phyloP scores from a whole-genome alignment of 140 eudicot species.

The Senecio squalidus region DNA sequence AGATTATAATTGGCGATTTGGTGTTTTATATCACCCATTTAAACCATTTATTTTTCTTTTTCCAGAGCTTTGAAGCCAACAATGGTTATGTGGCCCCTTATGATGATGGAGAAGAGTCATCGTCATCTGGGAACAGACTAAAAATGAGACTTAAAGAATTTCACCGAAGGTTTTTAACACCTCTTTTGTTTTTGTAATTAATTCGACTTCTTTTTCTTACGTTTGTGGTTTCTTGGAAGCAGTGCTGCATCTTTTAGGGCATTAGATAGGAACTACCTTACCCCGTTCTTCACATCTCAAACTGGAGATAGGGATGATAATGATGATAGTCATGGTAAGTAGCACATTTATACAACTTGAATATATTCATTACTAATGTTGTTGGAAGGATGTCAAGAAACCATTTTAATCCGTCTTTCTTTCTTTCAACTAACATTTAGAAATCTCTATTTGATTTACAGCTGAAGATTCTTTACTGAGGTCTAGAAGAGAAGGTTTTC shows the following conservation, averaged over 20 bases:
- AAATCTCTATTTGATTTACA: slow-evolving; percentile 2
- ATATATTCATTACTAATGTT: background rate
- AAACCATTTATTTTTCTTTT: slow-evolving; percentile 8
- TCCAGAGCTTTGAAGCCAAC: slow-evolving; percentile 67
- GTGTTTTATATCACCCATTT: too few relatives aligned
- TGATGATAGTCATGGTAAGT: slow-evolving; percentile 69
- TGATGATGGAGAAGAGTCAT: slow-evolving; percentile 47
- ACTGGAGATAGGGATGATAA: slow-evolving; percentile 45
- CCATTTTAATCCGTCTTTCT: background rate
- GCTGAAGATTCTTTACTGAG: slow-evolving; percentile 42
- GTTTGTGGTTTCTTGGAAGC: slow-evolving; percentile 28
- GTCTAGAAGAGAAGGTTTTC: slow-evolving; percentile 47
- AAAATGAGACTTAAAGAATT: slow-evolving; percentile 93
- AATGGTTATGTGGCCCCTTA: slow-evolving; percentile 69
- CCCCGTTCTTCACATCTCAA: slow-evolving; percentile 95
- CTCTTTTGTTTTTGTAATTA: background rate
- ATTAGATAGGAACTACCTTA: slow-evolving; percentile 87
- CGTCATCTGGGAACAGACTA: slow-evolving; percentile 81
- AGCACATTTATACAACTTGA: background rate
- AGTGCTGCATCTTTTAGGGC: slow-evolving; percentile 87
- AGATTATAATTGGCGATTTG: too few relatives aligned
- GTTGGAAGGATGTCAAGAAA: background rate
- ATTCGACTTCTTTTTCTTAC: slow-evolving; percentile 3
- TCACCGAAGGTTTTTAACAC: slow-evolving; percentile 58
- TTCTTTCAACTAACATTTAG: background rate